phyloP scores from a whole-genome alignment of 73 alveolate genomes.

The Symbiodinium natans region DNA sequence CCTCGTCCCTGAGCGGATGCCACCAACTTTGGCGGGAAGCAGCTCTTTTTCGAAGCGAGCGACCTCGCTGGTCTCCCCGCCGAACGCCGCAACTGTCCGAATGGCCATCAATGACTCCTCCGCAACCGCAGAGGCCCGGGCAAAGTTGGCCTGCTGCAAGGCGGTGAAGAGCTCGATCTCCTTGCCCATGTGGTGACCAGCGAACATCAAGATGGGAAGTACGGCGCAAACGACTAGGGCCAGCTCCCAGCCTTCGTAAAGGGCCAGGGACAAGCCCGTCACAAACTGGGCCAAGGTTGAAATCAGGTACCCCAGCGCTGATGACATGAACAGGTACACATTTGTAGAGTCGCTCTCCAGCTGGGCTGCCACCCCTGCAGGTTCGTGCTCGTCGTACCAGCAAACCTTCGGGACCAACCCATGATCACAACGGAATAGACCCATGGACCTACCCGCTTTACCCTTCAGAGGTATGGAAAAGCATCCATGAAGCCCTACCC shows the following conservation, averaged over 20 bases:
- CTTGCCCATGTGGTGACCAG: conserved; percentile 52
- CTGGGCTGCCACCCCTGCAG: conserved; percentile 74
- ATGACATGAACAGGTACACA: neutral
- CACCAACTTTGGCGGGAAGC: conserved; percentile 17
- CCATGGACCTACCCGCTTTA: too few species aligned
- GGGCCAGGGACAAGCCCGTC: conserved; percentile 42
- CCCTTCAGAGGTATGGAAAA: too few species aligned
- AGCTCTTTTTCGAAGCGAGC: conserved; percentile 51
- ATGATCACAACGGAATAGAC: too few species aligned
- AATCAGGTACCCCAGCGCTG: conserved; percentile 21
- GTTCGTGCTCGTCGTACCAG: conserved; percentile 46
- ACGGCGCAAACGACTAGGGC: conserved; percentile 43
- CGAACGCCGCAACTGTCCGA: conserved; percentile 85
- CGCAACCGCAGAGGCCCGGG: conserved; percentile 46
- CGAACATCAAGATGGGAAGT: conserved; percentile 25
- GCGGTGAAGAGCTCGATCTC: neutral
- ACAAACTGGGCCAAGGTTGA: conserved; percentile 53
- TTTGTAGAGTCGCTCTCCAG: neutral
- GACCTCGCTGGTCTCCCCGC: conserved; percentile 38
- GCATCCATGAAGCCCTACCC: too few species aligned
- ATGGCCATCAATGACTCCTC: conserved; percentile 77
- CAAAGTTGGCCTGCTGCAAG: conserved; percentile 26
- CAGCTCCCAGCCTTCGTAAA: conserved; percentile 30
- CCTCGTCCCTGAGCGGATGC: conserved; percentile 48
- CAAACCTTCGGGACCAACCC: too few species aligned